Percentiles rank a stretch among this genome's conserved stretches.
Conservation (phyloP, 2,329 filamentous ascomycete genomes). For the Neoascochyta sp. region DNA sequence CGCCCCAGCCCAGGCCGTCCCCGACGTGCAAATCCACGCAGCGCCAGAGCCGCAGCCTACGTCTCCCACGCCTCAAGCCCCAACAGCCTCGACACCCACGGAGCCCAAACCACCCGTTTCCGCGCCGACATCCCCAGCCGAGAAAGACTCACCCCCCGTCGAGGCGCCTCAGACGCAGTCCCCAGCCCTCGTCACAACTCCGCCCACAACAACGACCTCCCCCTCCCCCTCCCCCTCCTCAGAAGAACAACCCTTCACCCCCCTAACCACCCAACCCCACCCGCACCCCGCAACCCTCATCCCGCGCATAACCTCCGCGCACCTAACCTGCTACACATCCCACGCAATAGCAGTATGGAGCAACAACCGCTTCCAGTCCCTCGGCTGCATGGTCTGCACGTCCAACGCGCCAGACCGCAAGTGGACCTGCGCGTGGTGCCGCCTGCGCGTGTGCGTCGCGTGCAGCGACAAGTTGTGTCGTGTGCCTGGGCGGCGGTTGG, state of each 20-base stretch:
- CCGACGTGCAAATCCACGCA: too few relatives aligned
- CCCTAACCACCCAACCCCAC: slow-evolving; percentile 18
- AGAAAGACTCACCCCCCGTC: slow-evolving; percentile 1
- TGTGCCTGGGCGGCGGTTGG: slow-evolving; percentile 19
- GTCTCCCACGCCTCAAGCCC: neutral
- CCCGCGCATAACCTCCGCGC: slow-evolving; percentile 28
- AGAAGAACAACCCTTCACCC: slow-evolving; percentile 12
- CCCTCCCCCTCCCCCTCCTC: slow-evolving; percentile 1
- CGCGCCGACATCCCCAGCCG: slow-evolving; percentile 5
- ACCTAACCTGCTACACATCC: slow-evolving; percentile 31
- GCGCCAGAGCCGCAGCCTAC: too few relatives aligned
- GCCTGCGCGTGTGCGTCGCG: slow-evolving; percentile 30
- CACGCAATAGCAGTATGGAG: slow-evolving; percentile 28
- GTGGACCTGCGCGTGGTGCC: slow-evolving; percentile 39
- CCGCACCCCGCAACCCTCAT: slow-evolving; percentile 12
- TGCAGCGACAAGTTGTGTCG: slow-evolving; percentile 26
- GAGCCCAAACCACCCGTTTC: slow-evolving; percentile 7
- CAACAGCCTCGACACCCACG: slow-evolving; percentile 4
- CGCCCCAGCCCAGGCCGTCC: too few relatives aligned
- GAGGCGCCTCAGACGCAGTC: slow-evolving; percentile 6
- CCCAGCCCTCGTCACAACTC: slow-evolving; percentile 2
- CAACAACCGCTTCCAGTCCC: slow-evolving; percentile 31
- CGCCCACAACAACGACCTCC: slow-evolving; percentile 1
- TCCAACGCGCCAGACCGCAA: slow-evolving; percentile 20
- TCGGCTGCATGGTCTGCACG: slow-evolving; percentile 38